Base-by-base conservation (phyloP, 305 asterid genomes). In the Fraxinus floribunda region DNA sequence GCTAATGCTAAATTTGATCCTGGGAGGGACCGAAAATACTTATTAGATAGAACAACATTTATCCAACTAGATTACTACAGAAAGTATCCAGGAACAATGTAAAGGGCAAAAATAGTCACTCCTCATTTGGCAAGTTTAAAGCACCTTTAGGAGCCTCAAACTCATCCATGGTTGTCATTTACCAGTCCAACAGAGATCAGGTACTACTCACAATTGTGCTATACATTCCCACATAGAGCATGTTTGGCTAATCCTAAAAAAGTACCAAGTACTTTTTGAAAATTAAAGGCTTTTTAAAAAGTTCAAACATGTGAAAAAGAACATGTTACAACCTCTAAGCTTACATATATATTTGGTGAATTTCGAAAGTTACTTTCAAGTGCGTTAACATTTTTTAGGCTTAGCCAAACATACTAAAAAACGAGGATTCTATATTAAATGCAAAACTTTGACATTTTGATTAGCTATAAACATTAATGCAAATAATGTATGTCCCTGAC, bases 1-100 rank as follows among this genome's bases (percentile, higher is more conserved):
- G 86, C 85, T 83, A 66, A 75, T 73, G 87, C 85, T 29, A 88
- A 75, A 75, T 80, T 79, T 82, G 89, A 78, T 78, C 84, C 97
- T 92, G 86, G 80, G 84, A 84, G 75, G 32, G 55, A 76, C 70
- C 78, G 15, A 82, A 81, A 77, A 79, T 1, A 7, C 55, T 24
- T 38, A 57, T 80, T 68, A 83, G 49, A 75, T 22, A 15, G 46
- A 32, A 75, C 80, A 32, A 68, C 32, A 13, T 8, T 70, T 41
- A 55, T 20, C 34, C 38, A 16, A 30, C 77, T 57, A 6, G 80
- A 77, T 39, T 64, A 22, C 36, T 24, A 64, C 16, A 72, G 60
- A 74, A 75, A 15, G 24, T 20, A 13, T 29, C 55, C 64, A 77
- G 7, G 29, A 26, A 36, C 39, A 41, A 6, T 46, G 60, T 11